phyloP scores from a whole-genome alignment of 176 grass and related monocot species.

The Dendrocalamus sinicus region DNA sequence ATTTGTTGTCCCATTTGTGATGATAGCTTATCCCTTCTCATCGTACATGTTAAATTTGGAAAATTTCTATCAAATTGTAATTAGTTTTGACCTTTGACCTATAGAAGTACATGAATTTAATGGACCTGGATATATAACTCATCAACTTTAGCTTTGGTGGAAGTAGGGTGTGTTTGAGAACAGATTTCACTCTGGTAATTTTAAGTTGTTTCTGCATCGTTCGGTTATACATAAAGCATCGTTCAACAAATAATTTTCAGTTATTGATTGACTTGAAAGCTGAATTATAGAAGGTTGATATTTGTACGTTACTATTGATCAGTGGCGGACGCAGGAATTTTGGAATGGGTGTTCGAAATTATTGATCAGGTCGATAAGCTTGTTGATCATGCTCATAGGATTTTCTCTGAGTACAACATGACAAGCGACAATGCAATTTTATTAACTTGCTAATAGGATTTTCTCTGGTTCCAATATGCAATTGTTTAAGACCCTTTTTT shows the following conservation, averaged over 20 bases:
- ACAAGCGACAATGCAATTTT: too few species aligned
- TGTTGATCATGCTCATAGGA: too few species aligned
- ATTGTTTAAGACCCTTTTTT: too few species aligned
- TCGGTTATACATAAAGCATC: not conserved
- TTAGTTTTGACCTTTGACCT: not conserved
- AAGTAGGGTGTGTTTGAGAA: too few species aligned
- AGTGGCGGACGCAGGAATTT: too few species aligned
- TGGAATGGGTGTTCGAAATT: too few species aligned
- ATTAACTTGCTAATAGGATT: too few species aligned
- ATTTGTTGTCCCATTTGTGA: not conserved
- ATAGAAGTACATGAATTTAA: not conserved
- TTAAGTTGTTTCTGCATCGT: not conserved
- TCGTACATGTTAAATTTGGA: not conserved
- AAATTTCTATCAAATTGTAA: slow-evolving; percentile 4
- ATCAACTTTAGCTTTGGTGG: not conserved
- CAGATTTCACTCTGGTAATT: not conserved
- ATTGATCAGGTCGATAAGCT: too few species aligned
- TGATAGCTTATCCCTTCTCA: not conserved
- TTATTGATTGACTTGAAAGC: not conserved
- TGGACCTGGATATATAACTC: not conserved
- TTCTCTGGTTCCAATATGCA: too few species aligned
- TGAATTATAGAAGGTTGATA: too few species aligned
- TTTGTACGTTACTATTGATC: too few species aligned
- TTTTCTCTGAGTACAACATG: too few species aligned
- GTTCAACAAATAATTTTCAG: not conserved